Evolutionary conservation across 768 basidiomycete genomes (phyloP), one percentile per base, ranked within the genome.

Genomic region (Mycena leptocephala): DNA sequence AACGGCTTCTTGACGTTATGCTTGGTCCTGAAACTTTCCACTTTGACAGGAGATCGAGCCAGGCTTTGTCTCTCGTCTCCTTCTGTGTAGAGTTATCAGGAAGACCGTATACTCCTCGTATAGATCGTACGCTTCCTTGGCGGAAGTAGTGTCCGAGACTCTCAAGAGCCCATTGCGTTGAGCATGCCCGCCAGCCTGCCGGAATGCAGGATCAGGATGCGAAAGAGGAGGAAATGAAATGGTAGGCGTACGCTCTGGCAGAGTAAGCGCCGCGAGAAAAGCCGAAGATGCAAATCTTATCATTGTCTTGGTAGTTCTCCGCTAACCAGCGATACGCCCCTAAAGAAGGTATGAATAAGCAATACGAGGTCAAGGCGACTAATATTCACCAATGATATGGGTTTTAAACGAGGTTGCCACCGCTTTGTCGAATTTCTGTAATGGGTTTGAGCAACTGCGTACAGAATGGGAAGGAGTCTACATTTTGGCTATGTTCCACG

Each of bases 251-350:
- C 70, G 62, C 61, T 64, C 62, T 64, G 51, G 62, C 70, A 56
- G 62, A 39, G 70, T 64, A 72, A 32, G 70, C 61, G 62, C 70
- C 70, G 37, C 70, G 62, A 41, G 62, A 72, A 72, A 72, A 72
- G 61, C 70, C 70, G 28, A 72, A 72, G 37, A 72, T 72, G 62
- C 70, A 72, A 43, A 72, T 72, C 70, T 37, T 72, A 18, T 72
- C 70, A 55, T 63, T 33, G 61, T 64, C 70, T 64, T 56, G 51
- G 39, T 64, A 64, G 35, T 64, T 41, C 20, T 64, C 22, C 22
- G 46, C 59, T n/a, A 72, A 43, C 70, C 70, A 72, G 35, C 18
- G 55, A 43, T 64, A 72, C 33, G 61, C 70, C 46, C 41, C 70
- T 72, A 55, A 35, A 53, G 22, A 63, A 72, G 61, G 41, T 53